A percentile compares a stretch with the other conserved stretches of the same genome.
Evolutionary conservation across 345 rosid genomes (phyloP).

Genomic region (Salix purpurea): DNA sequence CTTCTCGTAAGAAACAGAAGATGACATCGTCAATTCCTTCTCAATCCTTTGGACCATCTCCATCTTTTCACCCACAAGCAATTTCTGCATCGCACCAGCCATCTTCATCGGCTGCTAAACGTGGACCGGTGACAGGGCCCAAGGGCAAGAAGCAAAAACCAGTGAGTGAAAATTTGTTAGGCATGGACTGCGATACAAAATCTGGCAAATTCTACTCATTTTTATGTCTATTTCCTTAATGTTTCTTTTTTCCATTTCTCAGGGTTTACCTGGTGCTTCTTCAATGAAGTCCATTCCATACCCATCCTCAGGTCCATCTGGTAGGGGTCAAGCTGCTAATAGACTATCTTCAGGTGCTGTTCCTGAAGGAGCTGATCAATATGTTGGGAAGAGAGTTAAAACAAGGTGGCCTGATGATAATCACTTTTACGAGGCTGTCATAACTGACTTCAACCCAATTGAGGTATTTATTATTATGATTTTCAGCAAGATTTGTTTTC

Average conservation of each 20-base stretch:
- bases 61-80: conserved; percentile 56
- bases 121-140: conserved; percentile 49
- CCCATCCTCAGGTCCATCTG: conserved; percentile 53
- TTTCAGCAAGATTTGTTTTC: conserved; percentile 1
- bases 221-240: neutral
- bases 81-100: conserved; percentile 52
- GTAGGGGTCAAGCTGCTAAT: conserved; percentile 54
- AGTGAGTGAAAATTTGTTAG: conserved; percentile 39
- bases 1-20: conserved; percentile 75
- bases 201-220: neutral
- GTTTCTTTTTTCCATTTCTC: conserved; percentile 15
- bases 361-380: conserved; percentile 46
- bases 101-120: conserved; percentile 53
- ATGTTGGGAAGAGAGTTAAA: conserved; percentile 67
- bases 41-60: conserved; percentile 57
- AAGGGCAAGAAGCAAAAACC: conserved; percentile 75
- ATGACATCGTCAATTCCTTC: conserved; percentile 47
- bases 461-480: conserved; percentile 44
- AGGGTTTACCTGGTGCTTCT: conserved; percentile 59
- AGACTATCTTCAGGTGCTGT: conserved; percentile 47
- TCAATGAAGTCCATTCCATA: conserved; percentile 54
- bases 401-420: conserved; percentile 96
- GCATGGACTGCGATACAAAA: conserved; percentile 1
- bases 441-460: conserved; percentile 54
- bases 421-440: conserved; percentile 83